Evolutionary conservation across 805 yeast species (phyloP).

Genomic region (Kazachstania viticola): DNA sequence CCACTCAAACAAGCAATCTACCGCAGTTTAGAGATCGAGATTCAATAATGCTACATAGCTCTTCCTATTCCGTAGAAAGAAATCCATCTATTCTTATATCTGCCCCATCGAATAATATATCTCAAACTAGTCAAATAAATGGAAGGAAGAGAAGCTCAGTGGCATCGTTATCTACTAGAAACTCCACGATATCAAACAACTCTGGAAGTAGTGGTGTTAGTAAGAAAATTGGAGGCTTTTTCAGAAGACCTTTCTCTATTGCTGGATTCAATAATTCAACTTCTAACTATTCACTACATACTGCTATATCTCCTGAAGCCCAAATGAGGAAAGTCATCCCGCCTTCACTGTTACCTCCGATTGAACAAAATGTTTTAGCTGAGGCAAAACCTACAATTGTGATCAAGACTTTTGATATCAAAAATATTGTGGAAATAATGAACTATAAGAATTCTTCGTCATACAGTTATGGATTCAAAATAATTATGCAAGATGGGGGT

Average conservation of each 20-base stretch:
- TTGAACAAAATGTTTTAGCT: constrained; percentile 31
- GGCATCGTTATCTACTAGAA: background rate
- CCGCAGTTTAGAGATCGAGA: constrained; percentile 14
- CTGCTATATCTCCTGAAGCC: constrained; percentile 26
- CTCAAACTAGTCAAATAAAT: constrained; percentile 5
- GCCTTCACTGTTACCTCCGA: constrained; percentile 50
- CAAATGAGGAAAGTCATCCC: constrained; percentile 27
- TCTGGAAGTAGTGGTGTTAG: constrained; percentile 22
- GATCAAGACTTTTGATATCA: constrained; percentile 34
- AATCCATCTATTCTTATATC: constrained; percentile 2
- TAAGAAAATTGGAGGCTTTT: constrained; percentile 45
- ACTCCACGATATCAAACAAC: constrained; percentile 8
- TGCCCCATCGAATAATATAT: constrained; percentile 3
- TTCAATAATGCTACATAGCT: constrained; percentile 5
- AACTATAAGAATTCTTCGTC: constrained; percentile 22
- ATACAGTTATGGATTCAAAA: constrained; percentile 26
- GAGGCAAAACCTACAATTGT: constrained; percentile 38
- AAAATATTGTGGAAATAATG: constrained; percentile 29
- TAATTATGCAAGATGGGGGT: constrained; percentile 35
- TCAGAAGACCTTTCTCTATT: constrained; percentile 53
- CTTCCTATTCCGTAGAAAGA: background rate
- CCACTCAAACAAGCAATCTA: constrained; percentile 18
- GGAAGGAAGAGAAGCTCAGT: constrained; percentile 19
- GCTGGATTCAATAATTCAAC: constrained; percentile 28
- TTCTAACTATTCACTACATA: constrained; percentile 20